Evolutionary conservation across 768 basidiomycete genomes (phyloP), one percentile per base, ranked within the genome.

Genomic region (Tricholoma bakamatsutake): DNA sequence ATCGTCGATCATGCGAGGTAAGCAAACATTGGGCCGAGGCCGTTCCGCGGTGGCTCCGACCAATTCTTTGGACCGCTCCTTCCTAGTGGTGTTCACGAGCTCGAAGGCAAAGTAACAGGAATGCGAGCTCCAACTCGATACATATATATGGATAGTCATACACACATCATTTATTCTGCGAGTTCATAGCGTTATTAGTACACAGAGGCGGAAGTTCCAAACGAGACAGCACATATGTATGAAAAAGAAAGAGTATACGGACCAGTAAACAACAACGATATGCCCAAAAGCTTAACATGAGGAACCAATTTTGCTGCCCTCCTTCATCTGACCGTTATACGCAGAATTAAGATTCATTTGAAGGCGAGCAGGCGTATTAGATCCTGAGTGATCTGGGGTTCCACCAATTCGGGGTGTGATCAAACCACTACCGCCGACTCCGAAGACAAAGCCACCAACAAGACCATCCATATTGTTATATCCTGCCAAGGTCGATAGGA

Each of bases 391-490:
- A 37, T 76, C 61, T 0, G 87, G 85, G 9, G 86, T 83, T 40
- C 75, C 67, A 30, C 83, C 79, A 66, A 83, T 74, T 18, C 81
- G 77, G 0, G 90, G 89, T 8, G 91, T 91, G 62, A 92, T 92
- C 53, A 91, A 71, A 30, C 89, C 90, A 62, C 87, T 90, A 17
- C 90, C 91, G 28, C 88, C 88, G 5, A 85, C 81, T 9, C 91
- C 91, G 61, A 85, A 93, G 18, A 92, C 84, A 67, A 93, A 93
- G 5, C 91, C 91, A 21, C 90, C 91, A 56, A 84, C 87, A 11
- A 93, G 73, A 5, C 88, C 89, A 67, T 93, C 91, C 76, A 91
- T 79, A 17, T 85, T 79, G 61, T 88, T 88, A 63, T 89, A 93
- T 3, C 91, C 90, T 92, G 57, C 54, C 3, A 52, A 58, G 46